Conservation (phyloP, 1,284 basidiomycete genomes). For the Cutaneotrichosporon sp. region DNA sequence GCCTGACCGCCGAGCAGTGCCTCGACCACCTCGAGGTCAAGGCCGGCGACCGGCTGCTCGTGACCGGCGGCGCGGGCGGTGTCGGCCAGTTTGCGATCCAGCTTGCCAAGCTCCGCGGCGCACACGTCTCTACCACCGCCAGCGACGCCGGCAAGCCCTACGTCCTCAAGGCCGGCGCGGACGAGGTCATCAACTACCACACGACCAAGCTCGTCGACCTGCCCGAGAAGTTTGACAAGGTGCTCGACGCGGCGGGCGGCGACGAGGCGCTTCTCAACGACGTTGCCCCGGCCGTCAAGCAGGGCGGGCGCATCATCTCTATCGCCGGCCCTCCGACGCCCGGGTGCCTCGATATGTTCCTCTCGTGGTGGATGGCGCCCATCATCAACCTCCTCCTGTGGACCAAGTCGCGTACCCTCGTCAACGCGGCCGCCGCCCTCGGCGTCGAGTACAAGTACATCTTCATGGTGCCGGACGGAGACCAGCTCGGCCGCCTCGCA, state of each 20-base stretch:
- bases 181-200: conserved; percentile 52
- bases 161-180: conserved; percentile 55
- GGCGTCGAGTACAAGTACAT: conserved; percentile 23
- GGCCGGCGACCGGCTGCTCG: conserved; percentile 40
- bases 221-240: conserved; percentile 19
- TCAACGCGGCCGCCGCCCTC: neutral
- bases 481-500: conserved; percentile 17
- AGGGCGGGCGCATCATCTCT: conserved; percentile 21
- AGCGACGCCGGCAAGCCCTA: conserved; percentile 54
- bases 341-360: conserved; percentile 11
- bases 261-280: conserved; percentile 6
- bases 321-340: conserved; percentile 20
- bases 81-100: conserved; percentile 58
- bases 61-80: conserved; percentile 56
- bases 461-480: conserved; percentile 26
- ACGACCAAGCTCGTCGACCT: conserved; percentile 15
- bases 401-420: neutral
- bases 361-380: conserved; percentile 9
- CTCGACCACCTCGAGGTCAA: conserved; percentile 25
- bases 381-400: conserved; percentile 9
- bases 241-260: conserved; percentile 25
- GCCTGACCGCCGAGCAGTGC: conserved; percentile 25
- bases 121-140: conserved; percentile 55
- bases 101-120: conserved; percentile 55
- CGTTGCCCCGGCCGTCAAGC: conserved; percentile 10